Percentiles rank a stretch among this genome's conserved stretches.
Conservation (phyloP, 345 rosid genomes). For the Arabis hirsuta region DNA sequence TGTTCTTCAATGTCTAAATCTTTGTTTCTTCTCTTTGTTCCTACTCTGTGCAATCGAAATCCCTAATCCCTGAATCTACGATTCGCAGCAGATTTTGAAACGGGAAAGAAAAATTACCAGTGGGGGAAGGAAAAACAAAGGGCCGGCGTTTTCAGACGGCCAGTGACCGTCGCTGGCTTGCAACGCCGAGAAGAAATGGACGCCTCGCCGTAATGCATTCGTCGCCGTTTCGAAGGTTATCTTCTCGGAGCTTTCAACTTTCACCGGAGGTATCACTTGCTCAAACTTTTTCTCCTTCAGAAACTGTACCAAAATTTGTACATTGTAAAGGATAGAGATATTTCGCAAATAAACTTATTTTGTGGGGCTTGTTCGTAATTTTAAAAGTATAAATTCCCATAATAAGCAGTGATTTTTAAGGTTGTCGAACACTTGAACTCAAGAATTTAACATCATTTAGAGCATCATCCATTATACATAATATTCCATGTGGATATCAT, state of each 20-base stretch:
- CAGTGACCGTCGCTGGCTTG: constrained; percentile 55
- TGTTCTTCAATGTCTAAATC: too few species aligned
- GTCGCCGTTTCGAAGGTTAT: constrained; percentile 47
- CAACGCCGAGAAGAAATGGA: constrained; percentile 45
- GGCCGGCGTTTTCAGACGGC: constrained; percentile 53
- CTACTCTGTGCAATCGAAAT: neutral
- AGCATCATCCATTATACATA: too few species aligned
- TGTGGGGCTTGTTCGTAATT: neutral
- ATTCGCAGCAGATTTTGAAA: neutral
- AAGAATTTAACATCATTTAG: too few species aligned
- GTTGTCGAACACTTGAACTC: too few species aligned
- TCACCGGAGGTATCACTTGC: constrained; percentile 49
- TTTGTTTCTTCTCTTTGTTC: too few species aligned
- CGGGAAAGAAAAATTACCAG: constrained; percentile 26
- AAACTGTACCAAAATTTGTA: constrained; percentile 34
- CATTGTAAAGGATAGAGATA: neutral
- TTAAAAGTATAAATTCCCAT: neutral
- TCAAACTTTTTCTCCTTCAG: constrained; percentile 49
- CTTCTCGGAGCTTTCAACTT: constrained; percentile 45
- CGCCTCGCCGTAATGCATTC: constrained; percentile 42
- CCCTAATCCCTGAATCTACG: neutral
- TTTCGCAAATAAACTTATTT: neutral
- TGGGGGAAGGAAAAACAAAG: constrained; percentile 54
- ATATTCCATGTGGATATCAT: too few species aligned
- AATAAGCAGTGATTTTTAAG: too few species aligned